Base-by-base conservation (phyloP, 805 yeast genomes). In the Ogataea trehalophila region DNA sequence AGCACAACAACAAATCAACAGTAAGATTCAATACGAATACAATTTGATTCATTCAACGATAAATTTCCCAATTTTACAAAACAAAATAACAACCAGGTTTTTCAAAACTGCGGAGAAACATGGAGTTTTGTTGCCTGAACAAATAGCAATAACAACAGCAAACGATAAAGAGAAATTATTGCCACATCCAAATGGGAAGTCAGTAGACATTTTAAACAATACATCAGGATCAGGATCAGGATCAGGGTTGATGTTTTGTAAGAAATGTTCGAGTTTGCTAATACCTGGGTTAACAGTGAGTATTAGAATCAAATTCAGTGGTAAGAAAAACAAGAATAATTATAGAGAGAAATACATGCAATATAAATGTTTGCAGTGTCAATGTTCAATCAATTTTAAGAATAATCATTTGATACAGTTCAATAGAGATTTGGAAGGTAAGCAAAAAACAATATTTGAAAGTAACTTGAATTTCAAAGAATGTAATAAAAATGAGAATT, bases 311-410 rank as follows among this genome's bases (percentile, higher is more conserved):
- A 38, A 35, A 31, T 49, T 43, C 43, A 22, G 29, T 48, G 42
- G 26, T 47, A 18, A 38, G 42, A 33, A 31, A 26, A 37, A 40
- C 18, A 8, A 17, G 35, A 34, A 20, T 14, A 34, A 35, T 5
- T 13, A 18, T 17, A 49, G 50, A 35, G 42, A 29, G 39, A 47
- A 51, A 37, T 34, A 41, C 40, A 40, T 62, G 23, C 37, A 45
- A 15, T 60, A 60, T 43, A 41, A 41, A 29, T 63, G 67, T 45
- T 43, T 54, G 51, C 37, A 37, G 8, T 62, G 67, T 38, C 46
- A 43, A 3, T 42, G 39, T 23, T 33, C 38, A 6, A 55, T 49
- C 8, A 53, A 49, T 14, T 52, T 49, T 37, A 34, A 41, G 7
- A 45, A 46, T 37, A 22, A 11, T 11, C 9, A 26, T 26, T 26